Evolutionary conservation across 73 alveolate genomes (phyloP).

Genomic region (Paraurostyla sp.): DNA sequence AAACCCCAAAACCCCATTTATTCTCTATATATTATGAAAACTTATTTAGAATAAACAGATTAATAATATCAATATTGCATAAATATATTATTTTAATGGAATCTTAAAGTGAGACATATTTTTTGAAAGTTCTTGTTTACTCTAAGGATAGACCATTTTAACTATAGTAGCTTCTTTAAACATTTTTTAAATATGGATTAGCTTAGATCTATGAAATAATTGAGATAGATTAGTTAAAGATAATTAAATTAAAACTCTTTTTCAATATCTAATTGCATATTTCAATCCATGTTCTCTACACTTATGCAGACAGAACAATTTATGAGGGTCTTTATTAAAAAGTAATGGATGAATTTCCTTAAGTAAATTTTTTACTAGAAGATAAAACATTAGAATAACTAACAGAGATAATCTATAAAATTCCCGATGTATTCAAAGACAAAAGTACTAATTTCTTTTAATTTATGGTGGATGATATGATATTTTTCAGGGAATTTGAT

Average conservation of each 20-base stretch:
- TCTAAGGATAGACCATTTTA: slow-evolving; percentile 61
- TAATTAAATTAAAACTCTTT: background rate
- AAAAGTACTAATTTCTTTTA: background rate
- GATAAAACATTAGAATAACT: background rate
- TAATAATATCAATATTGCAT: too few relatives aligned
- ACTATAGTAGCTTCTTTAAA: background rate
- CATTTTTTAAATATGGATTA: background rate
- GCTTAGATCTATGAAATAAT: background rate
- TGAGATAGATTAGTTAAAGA: background rate
- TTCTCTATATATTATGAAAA: background rate
- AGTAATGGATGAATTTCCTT: background rate
- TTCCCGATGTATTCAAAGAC: background rate
- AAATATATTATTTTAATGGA: background rate
- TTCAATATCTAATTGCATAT: background rate
- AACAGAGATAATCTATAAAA: background rate
- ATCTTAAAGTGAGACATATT: background rate
- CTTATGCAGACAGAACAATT: background rate
- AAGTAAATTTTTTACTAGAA: slow-evolving; percentile 17
- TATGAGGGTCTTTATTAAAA: background rate
- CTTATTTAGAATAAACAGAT: background rate
- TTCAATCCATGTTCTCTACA: background rate
- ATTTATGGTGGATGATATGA: slow-evolving; percentile 80
- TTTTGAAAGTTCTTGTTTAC: background rate
- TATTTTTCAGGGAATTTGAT: slow-evolving; percentile 63
- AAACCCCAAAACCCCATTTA: slow-evolving; percentile 56